Evolutionary conservation across 148 eudicot species (phyloP).

Genomic region (Silene latifolia): DNA sequence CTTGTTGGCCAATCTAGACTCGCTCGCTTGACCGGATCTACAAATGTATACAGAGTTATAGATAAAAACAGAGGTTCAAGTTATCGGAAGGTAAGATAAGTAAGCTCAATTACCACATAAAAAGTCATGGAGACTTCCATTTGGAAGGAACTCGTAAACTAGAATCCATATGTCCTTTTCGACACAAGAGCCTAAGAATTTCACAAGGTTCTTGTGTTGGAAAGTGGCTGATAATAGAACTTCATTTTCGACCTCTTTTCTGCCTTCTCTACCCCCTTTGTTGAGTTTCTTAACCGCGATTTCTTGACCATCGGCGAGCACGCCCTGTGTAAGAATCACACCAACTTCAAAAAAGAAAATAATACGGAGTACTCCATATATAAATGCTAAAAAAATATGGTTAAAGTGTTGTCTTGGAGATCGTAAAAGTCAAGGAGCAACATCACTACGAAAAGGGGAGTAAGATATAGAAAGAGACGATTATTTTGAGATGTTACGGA

Average conservation of each 20-base stretch:
- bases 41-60: background rate
- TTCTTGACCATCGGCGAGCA: slow-evolving; percentile 18
- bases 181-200: slow-evolving; percentile 37
- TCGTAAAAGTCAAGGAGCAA: too few species aligned
- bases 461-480: background rate
- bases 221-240: slow-evolving; percentile 32
- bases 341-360: too few species aligned
- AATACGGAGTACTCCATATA: too few species aligned
- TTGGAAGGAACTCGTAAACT: slow-evolving; percentile 40
- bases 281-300: slow-evolving; percentile 22
- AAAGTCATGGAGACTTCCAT: slow-evolving; percentile 38
- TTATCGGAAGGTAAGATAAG: background rate
- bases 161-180: slow-evolving; percentile 33
- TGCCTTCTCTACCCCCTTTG: background rate
- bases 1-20: slow-evolving; percentile 23
- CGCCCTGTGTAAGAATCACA: background rate
- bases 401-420: background rate
- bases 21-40: slow-evolving; percentile 26
- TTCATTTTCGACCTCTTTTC: slow-evolving; percentile 22
- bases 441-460: too few species aligned
- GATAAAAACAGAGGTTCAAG: background rate
- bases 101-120: slow-evolving; percentile 26
- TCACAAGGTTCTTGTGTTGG: slow-evolving; percentile 45
- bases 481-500: slow-evolving; percentile 10
- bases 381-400: background rate